Percentiles rank a stretch among this genome's conserved stretches.
phyloP scores from a whole-genome alignment of 2,329 filamentous ascomycete genomes.

The Scedosporium dehoogii region DNA sequence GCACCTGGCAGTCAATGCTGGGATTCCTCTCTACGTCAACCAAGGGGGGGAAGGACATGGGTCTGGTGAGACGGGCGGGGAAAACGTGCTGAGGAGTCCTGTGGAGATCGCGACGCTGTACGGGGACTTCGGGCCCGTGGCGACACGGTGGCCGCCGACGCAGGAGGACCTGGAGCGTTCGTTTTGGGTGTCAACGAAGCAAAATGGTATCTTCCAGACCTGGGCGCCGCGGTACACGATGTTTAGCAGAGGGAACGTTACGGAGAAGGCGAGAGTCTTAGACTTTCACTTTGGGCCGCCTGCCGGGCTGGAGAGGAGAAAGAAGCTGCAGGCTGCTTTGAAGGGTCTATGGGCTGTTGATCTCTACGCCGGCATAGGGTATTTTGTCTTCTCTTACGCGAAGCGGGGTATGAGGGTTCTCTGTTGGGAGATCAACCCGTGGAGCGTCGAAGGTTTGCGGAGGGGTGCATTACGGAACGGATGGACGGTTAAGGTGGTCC shows the following conservation, averaged over 20 bases:
- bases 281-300: constrained; percentile 26
- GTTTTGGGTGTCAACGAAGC: constrained; percentile 70
- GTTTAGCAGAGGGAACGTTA: constrained; percentile 87
- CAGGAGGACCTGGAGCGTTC: constrained; percentile 50
- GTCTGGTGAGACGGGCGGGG: constrained; percentile 13
- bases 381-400: constrained; percentile 82
- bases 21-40: constrained; percentile 40
- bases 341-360: constrained; percentile 48
- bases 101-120: constrained; percentile 57
- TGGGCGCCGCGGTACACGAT: constrained; percentile 90
- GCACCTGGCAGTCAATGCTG: constrained; percentile 51
- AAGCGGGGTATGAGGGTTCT: constrained; percentile 62
- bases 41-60: constrained; percentile 1
- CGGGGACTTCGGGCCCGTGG: constrained; percentile 62
- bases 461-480: constrained; percentile 63
- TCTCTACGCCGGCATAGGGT: constrained; percentile 87
- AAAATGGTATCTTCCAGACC: constrained; percentile 71
- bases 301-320: neutral
- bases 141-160: constrained; percentile 18
- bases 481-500: constrained; percentile 51
- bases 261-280: constrained; percentile 74
- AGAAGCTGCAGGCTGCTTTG: neutral
- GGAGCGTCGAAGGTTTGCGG: constrained; percentile 74
- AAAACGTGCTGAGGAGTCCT: constrained; percentile 68
- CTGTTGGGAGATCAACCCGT: constrained; percentile 85